Base-by-base conservation (phyloP, 1,284 basidiomycete genomes). In the Rhodotorula sp. region DNA sequence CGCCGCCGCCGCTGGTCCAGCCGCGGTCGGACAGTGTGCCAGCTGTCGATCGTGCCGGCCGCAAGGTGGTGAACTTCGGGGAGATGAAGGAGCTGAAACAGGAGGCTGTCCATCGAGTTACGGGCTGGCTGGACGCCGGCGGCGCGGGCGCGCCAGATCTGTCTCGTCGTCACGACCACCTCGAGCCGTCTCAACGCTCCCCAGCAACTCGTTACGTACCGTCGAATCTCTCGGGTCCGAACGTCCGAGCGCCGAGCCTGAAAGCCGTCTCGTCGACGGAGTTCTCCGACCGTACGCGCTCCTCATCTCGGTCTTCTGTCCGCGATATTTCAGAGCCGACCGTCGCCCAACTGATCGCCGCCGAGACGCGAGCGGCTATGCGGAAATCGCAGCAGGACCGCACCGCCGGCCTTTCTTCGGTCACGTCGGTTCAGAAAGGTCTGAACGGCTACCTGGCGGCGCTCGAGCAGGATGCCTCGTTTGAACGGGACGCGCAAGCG, bases 71-170 rank as follows among this genome's bases (percentile, higher is more conserved):
- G 62, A 57, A 73, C 15, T 49, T 31, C 1, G 52, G 2, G 26
- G 74, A 75, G 60, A 31, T 69, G n/a, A 67, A 70, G 28, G 67
- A 55, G 3, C 58, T 75, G 19, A 73, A 68, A 61, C 59, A 66
- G 14, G 69, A 69, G 1, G 74, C 74, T 3, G 63, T 66, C 43
- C 54, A 23, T 2, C 64, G 74, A 10, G 49, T 75, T 10, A 31
- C 58, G 19, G 60, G 64, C 21, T 73, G 74, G 74, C 57, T 73
- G 5, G n/a, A 43, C 7, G 50, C 52, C 8, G 60, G 50, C 21
- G 28, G 14, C 52, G 38, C 2, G 12, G 38, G 38, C 38, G 10
- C 38, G 38, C 10, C 38, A 43, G 38, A 43, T 12, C 38, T 43
- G 38, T 43, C 38, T 12, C 38, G 8, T 8, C 10, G 10, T 43